Base-by-base conservation (phyloP, 768 basidiomycete genomes). In the Termitomyces sp. region DNA sequence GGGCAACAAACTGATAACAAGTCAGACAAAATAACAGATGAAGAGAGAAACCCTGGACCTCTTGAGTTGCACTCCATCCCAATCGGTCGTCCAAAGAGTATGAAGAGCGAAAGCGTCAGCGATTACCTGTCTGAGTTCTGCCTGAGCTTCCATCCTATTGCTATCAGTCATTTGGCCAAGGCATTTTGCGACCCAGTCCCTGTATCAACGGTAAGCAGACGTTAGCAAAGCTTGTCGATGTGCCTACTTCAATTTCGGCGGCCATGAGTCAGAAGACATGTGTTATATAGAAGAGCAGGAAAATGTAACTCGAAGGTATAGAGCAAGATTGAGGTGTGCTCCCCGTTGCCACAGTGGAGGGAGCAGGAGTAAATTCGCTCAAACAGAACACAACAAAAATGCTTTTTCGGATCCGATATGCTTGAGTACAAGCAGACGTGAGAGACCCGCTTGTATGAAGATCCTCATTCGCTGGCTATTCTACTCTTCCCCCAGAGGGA, bases 91-190 rank as follows among this genome's bases (percentile, higher is more conserved):
- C 85, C 91, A 89, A 28, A 98, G 80, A 1, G 89, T 83, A 70
- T 91, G 87, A 69, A 85, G 81, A 62, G 85, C 81, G 76, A 93
- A 96, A 74, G 94, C 88, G 66, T 94, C 85, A 83, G 91, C 89
- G 74, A 99, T 97, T 82, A 94, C 90, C 86, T 91, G 84, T 84
- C 94, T 95, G 70, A 99, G 77, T 80, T 99, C 97, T 61, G 89
- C 82, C 69, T 95, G 93, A 23, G 95, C 95, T 65, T 95, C 93
- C 51, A 76, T 75, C 71, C 89, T 86, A 75, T 96, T 98, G 54
- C 81, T 74, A 63, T 95, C 89, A 18, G 91, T 91, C 80, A 96
- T 95, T 75, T 94, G 88, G 28, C 91, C 88, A 28, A 98, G 79
- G 70, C 92, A 96, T 74, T 87, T 88, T 69, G 95, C 92, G 33